Percentiles rank a stretch among this genome's conserved stretches.
These are phyloP conservation scores for Acanthamoeba culbertsoni DNA, from an alignment of 208 protist genomes.

Conservation along the genomic window DNA sequence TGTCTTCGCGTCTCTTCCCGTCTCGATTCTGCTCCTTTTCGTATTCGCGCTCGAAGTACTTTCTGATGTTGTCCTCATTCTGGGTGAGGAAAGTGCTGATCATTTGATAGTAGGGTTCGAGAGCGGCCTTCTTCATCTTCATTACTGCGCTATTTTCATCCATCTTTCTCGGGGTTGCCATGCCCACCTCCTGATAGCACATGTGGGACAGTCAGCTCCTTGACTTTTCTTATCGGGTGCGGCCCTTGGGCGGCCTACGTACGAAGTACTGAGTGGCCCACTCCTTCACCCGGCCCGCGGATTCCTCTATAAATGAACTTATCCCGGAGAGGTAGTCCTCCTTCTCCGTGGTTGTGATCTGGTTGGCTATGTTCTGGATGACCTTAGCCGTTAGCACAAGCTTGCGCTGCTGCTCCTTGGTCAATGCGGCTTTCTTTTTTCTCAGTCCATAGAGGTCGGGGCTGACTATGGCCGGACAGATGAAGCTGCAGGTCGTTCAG, in stretches of 20 bases:
- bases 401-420: not conserved
- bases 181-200: not conserved
- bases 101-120: not conserved
- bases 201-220: not conserved
- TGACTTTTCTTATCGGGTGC: not conserved
- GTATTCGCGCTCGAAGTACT: not conserved
- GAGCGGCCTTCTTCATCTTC: not conserved
- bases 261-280: not conserved
- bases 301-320: not conserved
- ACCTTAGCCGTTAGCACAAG: constrained; percentile 2
- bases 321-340: not conserved
- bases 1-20: not conserved
- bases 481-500: not conserved
- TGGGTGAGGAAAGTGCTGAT: not conserved
- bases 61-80: not conserved
- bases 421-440: not conserved
- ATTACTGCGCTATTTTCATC: not conserved
- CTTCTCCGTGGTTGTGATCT: not conserved
- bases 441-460: not conserved
- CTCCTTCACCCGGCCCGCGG: not conserved
- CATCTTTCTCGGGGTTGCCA: not conserved
- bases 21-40: not conserved
- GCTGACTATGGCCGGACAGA: not conserved
- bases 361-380: not conserved
- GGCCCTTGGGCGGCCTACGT: not conserved